A percentile compares a stretch with the other conserved stretches of the same genome.
phyloP scores from a whole-genome alignment of 306 rosid genomes.

The Malus asiatica region DNA sequence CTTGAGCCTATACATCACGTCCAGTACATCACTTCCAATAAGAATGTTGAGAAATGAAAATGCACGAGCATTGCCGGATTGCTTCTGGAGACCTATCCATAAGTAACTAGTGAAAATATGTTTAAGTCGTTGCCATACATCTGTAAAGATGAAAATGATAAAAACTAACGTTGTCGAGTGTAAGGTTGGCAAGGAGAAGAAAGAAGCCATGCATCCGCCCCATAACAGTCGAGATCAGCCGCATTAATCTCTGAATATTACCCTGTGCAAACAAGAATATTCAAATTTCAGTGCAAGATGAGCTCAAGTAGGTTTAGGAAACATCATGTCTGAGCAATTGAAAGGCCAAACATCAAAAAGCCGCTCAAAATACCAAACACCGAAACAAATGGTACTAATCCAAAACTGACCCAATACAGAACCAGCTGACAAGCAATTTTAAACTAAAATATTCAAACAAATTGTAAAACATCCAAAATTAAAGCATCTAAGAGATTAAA shows the following conservation, averaged over 20 bases:
- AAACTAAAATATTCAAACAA: not conserved
- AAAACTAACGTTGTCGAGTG: constrained; percentile 75
- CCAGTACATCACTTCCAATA: no score
- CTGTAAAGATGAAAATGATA: not conserved
- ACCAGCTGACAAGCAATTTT: not conserved
- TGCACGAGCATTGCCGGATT: constrained; percentile 85
- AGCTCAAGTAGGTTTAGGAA: not conserved
- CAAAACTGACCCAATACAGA: not conserved
- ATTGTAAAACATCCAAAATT: not conserved
- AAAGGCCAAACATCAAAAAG: not conserved
- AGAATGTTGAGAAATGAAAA: constrained; percentile 81
- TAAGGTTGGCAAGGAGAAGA: constrained; percentile 99
- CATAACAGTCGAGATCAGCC: constrained; percentile 59
- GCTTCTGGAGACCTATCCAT: constrained; percentile 81
- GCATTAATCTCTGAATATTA: constrained; percentile 81
- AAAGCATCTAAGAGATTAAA: no score
- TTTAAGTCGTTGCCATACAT: constrained; percentile 3
- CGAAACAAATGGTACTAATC: not conserved
- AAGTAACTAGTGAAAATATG: constrained; percentile 12
- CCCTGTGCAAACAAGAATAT: constrained; percentile 44
- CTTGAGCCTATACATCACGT: no score
- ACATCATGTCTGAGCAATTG: not conserved
- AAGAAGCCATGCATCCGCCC: constrained; percentile 82
- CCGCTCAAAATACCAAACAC: not conserved
- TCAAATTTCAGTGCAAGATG: not conserved